Base-by-base conservation (phyloP, 2,329 filamentous ascomycete species). In the Pseudogymnoascus sp. region DNA sequence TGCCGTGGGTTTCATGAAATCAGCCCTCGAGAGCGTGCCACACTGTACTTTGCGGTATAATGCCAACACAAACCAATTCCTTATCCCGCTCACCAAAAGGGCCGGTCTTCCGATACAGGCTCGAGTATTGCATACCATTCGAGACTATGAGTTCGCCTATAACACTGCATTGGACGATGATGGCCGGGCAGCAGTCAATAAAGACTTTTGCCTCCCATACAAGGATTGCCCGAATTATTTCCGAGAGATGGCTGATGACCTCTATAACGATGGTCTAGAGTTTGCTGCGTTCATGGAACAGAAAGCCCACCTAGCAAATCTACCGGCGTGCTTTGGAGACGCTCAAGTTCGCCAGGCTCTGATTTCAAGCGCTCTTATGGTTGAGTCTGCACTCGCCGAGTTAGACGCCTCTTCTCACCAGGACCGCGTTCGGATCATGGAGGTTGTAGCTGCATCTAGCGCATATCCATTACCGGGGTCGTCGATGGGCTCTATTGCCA, bases 41-140 rank as follows among this genome's bases (percentile, higher is more conserved):
- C 47, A 28, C 9, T 30, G 22, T 6, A 8, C 9, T 30, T 30
- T 50, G 8, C 47, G 15, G 11, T 30, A 4, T 20, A 53, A 53
- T 20, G 47, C 28, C 28, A 53, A 35, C 28, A 53, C 2, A 14
- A 53, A 53, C 28, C n/a, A 12, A 33, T 33, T 7, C 28, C 33
- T 53, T 33, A 4, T 53, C n/a, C 47, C 47, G 35, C 5, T 15
- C 5, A 53, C 47, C 28, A 53, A 53, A 53, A 53, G 47, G 15
- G 47, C 28, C n/a, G 47, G 47, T 35, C 28, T 53, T 53, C 47
- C 47, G 33, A 53, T 53, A 33, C 33, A 53, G 47, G 47, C 47
- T 15, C 47, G 20, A 8, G 7, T 53, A 35, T 35, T 12, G 3
- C 20, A 53, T 12, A 33, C 18, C 6, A 53, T 53, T 53, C 47